Base-by-base conservation (phyloP, 257 asterid species). In the Nyctanthes arbortristis region DNA sequence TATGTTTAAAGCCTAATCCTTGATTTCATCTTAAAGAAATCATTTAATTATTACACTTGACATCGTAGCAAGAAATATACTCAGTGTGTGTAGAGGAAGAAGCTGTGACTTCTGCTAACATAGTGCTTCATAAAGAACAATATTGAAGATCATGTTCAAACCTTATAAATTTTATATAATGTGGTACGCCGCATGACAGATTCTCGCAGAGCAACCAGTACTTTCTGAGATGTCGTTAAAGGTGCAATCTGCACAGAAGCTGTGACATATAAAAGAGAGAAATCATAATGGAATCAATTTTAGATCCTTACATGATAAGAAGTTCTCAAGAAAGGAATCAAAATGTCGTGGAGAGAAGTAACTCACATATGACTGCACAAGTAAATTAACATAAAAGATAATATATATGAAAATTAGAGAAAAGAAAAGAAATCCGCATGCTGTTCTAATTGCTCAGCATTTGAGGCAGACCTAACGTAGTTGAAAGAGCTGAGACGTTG, bases 101-200 rank as follows among this genome's bases (percentile, higher is more conserved):
- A n/a, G n/a, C n/a, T n/a, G n/a, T n/a, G n/a, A n/a, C n/a, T n/a
- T n/a, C n/a, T n/a, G n/a, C 11, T 9, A 49, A 11, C 49, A 69
- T 20, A 4, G 7, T 45, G 10, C 73, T 68, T 43, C 57, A 76
- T 56, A 63, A 56, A 43, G 14, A 43, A 36, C 25, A 16, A 37
- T 11, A 49, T 54, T 35, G 20, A 58, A 45, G 47, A 65, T 65
- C 31, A 59, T 72, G 59, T 34, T 45, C 74, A 18, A 9, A 89
- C 96, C 96, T 85, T 79, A 67, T 78, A 84, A 65, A 83, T 80
- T 78, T 78, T 81, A 70, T 85, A 76, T 55, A 73, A 82, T 40
- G 78, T 40, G 75, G 96, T 79, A 39, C 97, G 87, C 27, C 84
- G 87, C 86, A 73, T 82, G 60, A 89, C 85, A 71, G 99, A 89